A percentile compares a stretch with the other conserved stretches of the same genome.
Conservation (phyloP, 768 basidiomycete genomes). For the Leccinum variicolor region DNA sequence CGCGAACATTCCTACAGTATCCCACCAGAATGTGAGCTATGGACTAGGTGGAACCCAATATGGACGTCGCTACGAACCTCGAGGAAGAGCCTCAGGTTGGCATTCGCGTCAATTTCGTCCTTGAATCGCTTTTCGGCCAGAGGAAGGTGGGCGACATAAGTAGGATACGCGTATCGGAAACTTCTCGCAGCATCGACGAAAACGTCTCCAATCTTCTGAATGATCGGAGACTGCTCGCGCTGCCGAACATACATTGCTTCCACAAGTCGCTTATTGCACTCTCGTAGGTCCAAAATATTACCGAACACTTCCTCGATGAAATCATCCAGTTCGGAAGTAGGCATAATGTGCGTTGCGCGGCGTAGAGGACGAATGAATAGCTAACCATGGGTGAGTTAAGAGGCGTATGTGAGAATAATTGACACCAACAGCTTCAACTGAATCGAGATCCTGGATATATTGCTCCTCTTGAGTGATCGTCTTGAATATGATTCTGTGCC, state of each 20-base stretch:
- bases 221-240: constrained; percentile 75
- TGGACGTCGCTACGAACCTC: constrained; percentile 51
- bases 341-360: constrained; percentile 56
- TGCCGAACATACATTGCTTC: constrained; percentile 87
- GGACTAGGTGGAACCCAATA: too few relatives aligned
- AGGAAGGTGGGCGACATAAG: constrained; percentile 81
- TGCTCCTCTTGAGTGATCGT: constrained; percentile 87
- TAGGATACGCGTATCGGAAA: constrained; percentile 83
- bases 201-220: constrained; percentile 84
- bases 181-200: constrained; percentile 85
- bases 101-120: constrained; percentile 80
- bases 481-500: constrained; percentile 69
- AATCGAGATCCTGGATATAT: constrained; percentile 83
- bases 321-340: constrained; percentile 58
- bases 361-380: constrained; percentile 55
- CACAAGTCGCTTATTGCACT: constrained; percentile 77
- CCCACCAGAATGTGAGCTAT: constrained; percentile 2
- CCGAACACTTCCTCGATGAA: constrained; percentile 91
- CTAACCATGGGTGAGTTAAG: constrained; percentile 31
- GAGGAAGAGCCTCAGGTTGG: constrained; percentile 78
- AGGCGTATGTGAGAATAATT: constrained; percentile 24
- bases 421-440: constrained; percentile 62
- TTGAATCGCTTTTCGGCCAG: constrained; percentile 83
- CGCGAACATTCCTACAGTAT: constrained; percentile 28
- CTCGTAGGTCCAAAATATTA: constrained; percentile 84